Percentiles rank a stretch among this genome's conserved stretches.
These are phyloP conservation scores for Grosmannia penicillata DNA, from an alignment of 2,329 filamentous ascomycete species.

Conservation along the genomic window DNA sequence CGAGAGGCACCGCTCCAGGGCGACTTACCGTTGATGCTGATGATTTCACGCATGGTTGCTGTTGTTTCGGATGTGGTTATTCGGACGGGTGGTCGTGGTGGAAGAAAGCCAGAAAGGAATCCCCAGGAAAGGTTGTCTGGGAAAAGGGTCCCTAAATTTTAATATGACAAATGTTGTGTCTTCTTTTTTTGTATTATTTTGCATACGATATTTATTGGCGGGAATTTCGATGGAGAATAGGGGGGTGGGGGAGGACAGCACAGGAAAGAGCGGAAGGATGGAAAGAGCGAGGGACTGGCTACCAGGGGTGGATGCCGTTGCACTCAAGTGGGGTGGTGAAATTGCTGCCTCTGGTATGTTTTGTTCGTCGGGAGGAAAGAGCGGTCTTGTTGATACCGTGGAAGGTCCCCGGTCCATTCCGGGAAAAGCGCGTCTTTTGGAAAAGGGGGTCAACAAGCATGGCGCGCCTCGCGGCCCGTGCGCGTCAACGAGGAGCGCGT, in stretches of 20 bases:
- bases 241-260: constrained; percentile 1
- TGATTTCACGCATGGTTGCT: constrained; percentile 92
- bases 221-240: constrained; percentile 7
- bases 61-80: neutral
- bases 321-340: constrained; percentile 3
- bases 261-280: constrained; percentile 4
- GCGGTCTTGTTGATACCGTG: constrained; percentile 2
- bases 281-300: no score
- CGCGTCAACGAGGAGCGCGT: neutral
- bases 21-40: constrained; percentile 84
- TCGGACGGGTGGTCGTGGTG: neutral
- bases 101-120: neutral
- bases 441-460: constrained; percentile 2
- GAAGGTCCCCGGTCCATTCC: neutral
- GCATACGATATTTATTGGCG: constrained; percentile 1
- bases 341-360: neutral
- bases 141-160: constrained; percentile 2
- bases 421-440: constrained; percentile 1
- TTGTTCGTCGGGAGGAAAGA: neutral
- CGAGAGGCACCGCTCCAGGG: neutral
- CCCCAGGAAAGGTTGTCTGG: constrained; percentile 1
- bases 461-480: constrained; percentile 7
- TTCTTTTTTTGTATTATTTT: constrained; percentile 5
- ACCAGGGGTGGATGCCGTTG: constrained; percentile 4
- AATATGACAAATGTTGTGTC: neutral